Evolutionary conservation across 768 basidiomycete genomes (phyloP), one percentile per base, ranked within the genome.

Genomic region (Auricularia cornea): DNA sequence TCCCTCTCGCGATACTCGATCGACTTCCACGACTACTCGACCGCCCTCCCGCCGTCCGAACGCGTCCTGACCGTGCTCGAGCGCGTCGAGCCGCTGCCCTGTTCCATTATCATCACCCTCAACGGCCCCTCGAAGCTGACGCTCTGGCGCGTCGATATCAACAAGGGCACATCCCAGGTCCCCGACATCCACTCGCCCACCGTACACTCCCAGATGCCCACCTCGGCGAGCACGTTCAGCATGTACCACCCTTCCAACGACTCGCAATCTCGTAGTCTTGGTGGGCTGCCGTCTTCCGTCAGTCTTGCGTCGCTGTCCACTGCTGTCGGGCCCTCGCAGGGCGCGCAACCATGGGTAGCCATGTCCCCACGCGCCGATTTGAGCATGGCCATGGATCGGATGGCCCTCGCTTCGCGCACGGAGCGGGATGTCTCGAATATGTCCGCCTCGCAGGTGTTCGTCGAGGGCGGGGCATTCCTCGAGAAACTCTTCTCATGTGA

Each of bases 381-480:
- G 48, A 85, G 81, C 64, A 72, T 81, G 29, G 86, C 83, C 5
- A 77, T 89, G 79, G 86, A 89, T 68, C 79, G 86, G 44, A 87
- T 89, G 87, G 84, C 78, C 18, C 76, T 87, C 5, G 84, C 83
- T n/a, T 78, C 79, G 2, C 70, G 76, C 33, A 68, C 76, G 2
- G 85, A 83, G 2, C 66, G 71, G 6, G 84, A 85, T 23, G 62
- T 57, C 20, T 30, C 26, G 18, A 5, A 57, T 20, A 31, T 31
- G 66, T 57, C 54, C 28, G 28, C 30, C 18, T 29, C 54, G 26
- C 30, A 28, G 30, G 11, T 26, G 26, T 16, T n/a, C 20, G 16
- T 57, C 54, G 28, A 57, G 6, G 30, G 54, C 29, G 54, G 54
- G 2, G 54, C 54, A 5, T 31, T 57, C 11, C 28, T 57, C 12